These are phyloP conservation scores for Nannochloris sp. DNA, from an alignment of 139 green algal species.

Conservation along the genomic window DNA sequence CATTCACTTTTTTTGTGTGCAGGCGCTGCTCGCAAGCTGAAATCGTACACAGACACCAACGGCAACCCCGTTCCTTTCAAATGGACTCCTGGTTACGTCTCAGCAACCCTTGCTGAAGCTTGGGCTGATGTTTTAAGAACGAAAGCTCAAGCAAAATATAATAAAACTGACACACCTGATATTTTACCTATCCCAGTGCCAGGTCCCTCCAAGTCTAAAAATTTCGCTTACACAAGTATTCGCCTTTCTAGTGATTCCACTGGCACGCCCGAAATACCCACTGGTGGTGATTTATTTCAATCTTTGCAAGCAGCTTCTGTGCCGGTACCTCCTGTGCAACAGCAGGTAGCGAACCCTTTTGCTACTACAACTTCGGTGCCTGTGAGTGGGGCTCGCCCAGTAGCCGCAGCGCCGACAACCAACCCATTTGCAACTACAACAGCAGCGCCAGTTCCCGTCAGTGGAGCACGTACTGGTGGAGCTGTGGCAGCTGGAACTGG, in stretches of 20 bases:
- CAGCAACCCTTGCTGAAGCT: background rate
- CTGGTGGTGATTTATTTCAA: background rate
- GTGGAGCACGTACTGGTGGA: background rate
- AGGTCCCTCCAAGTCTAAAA: conserved; percentile 3
- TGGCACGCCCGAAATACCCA: background rate
- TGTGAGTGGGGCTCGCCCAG: background rate
- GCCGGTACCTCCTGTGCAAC: background rate
- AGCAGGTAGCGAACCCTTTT: background rate
- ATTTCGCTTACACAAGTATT: conserved; percentile 14
- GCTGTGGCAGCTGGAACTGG: background rate
- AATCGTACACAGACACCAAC: too few relatives aligned
- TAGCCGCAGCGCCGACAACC: background rate
- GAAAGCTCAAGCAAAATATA: conserved; percentile 1
- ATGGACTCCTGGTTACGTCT: background rate
- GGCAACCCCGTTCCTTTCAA: too few relatives aligned
- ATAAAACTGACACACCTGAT: background rate
- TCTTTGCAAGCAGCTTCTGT: background rate
- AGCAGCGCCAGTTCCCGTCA: background rate
- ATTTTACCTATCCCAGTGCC: background rate
- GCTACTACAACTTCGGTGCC: background rate
- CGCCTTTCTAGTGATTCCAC: background rate
- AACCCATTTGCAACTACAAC: background rate
- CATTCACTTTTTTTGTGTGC: too few relatives aligned
- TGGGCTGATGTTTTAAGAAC: background rate
- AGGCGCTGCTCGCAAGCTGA: too few relatives aligned